Base-by-base conservation (phyloP, 768 basidiomycete genomes). In the Podaxis sp. region DNA sequence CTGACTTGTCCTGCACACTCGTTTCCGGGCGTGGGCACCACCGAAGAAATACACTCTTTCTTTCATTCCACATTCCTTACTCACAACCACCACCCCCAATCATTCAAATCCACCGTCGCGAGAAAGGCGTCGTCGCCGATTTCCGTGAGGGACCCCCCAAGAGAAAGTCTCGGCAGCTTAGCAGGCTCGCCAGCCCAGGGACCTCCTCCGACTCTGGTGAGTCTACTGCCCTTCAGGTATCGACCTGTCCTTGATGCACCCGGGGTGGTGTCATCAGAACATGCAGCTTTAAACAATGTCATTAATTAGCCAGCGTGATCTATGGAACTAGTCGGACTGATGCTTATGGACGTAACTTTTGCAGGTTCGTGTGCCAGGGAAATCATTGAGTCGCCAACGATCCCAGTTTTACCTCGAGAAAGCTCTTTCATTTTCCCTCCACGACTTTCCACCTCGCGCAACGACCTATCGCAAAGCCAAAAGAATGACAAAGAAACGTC, bases 401-500 rank as follows among this genome's bases (percentile, higher is more conserved):
- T 27, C 49, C 24, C 22, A 50, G 24, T 58, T 66, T 64, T 66
- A 65, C 55, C 62, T 55, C 59, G 41, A 57, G 59, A 54, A 60
- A 57, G 12, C 55, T 55, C 53, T 40, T 55, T 53, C 53, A 59
- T 51, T 38, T 43, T 25, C 63, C 66, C 64, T 68, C 57, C 64
- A 68, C 64, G 62, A 46, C 15, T 41, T 61, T 53, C 52, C 55
- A 54, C 51, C 38, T 40, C 50, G 47, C 40, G 19, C 27, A 27
- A 59, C 25, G 1, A n/a, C 52, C 38, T 50, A n/a, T 33, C 47
- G 24, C 47, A 50, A 29, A 24, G 47, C 22, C 29, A 33, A 49
- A 33, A 65, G 66, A 65, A 80, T 82, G 78, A 71, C 79, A 51
- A 81, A 76, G 72, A 82, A 80, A 71, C 82, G 82, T 56, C 80